Base-by-base conservation (phyloP, 345 rosid genomes). In the Nasturtium officinale region DNA sequence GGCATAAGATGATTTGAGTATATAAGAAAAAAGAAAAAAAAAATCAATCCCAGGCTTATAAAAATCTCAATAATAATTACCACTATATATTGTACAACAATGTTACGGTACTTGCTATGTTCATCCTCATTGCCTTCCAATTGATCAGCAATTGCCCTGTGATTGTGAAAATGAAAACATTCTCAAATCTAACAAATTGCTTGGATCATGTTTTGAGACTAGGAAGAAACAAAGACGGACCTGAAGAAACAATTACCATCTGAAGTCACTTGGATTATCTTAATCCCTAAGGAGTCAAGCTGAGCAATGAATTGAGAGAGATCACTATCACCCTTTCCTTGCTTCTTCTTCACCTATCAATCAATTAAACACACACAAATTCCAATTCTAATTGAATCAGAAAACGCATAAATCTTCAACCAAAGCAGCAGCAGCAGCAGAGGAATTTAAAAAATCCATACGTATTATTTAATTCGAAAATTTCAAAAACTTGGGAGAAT, bases 191-290 rank as follows among this genome's bases (percentile, higher is more conserved):
- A 54, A 54, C 38, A 18, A 3, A 0, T 61, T n/a, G 61, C 30
- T 38, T 68, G 30, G 3, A n/a, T 43, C 8, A 43, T 5, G 18
- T 43, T 15, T 43, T 17, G 47, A 43, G 18, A 15, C 17, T 42
- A 42, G n/a, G n/a, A n/a, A n/a, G n/a, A 15, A 61, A 23, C 20
- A 61, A 61, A 75, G 42, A 72, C 90, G 28, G 75, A 94, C 97
- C 98, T 91, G 95, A 94, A 94, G 78, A 94, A 87, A 79, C 97
- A 91, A 79, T 91, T 94, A 82, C 98, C 97, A 68, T 94, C 98
- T 20, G 97, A 83, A 21, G 96, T 91, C 26, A 94, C 87, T 69
- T 88, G 82, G 73, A 91, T 77, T 29, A 91, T 86, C 79, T 88
- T 80, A 51, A 94, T 85, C 11, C 95, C 93, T 75, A 87, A 84